phyloP scores from a whole-genome alignment of 2,329 filamentous ascomycete genomes.

The Fusarium circinatum region DNA sequence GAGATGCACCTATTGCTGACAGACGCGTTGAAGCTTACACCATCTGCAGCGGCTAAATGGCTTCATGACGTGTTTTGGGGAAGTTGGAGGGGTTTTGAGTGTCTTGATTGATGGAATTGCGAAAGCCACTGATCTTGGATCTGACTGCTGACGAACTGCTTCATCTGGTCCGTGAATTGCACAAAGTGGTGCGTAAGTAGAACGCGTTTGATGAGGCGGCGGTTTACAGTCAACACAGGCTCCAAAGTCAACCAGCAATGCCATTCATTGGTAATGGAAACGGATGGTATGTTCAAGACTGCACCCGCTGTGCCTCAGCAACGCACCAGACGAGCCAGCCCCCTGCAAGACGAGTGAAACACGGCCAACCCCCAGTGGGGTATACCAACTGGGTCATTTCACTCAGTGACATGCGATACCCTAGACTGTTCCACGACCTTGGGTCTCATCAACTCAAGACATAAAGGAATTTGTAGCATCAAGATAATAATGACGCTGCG shows the following conservation, averaged over 20 bases:
- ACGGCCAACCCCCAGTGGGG: not conserved
- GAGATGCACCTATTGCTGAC: constrained; percentile 4
- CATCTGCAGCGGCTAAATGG: not conserved
- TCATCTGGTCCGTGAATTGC: accelerated
- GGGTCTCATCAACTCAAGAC: not conserved
- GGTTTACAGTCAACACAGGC: accelerated
- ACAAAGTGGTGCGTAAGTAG: not conserved
- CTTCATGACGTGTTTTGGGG: not conserved
- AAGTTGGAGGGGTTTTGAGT: not conserved
- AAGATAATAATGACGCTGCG: too few species aligned
- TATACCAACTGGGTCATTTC: not conserved
- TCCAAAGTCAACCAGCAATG: not conserved
- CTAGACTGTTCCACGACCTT: not conserved
- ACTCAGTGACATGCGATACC: not conserved
- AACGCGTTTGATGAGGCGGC: not conserved
- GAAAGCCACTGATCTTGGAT: not conserved
- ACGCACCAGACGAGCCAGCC: not conserved
- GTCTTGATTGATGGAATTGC: not conserved
- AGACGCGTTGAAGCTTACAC: not conserved
- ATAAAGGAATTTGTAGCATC: accelerated
- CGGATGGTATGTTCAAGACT: not conserved
- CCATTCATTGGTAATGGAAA: not conserved
- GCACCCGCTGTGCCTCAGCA: not conserved
- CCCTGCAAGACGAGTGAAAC: not conserved
- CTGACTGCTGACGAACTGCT: not conserved